Evolutionary conservation across 73 alveolate species (phyloP), one percentile per base, ranked within the genome.

Genomic region (Durusdinium trenchii): DNA sequence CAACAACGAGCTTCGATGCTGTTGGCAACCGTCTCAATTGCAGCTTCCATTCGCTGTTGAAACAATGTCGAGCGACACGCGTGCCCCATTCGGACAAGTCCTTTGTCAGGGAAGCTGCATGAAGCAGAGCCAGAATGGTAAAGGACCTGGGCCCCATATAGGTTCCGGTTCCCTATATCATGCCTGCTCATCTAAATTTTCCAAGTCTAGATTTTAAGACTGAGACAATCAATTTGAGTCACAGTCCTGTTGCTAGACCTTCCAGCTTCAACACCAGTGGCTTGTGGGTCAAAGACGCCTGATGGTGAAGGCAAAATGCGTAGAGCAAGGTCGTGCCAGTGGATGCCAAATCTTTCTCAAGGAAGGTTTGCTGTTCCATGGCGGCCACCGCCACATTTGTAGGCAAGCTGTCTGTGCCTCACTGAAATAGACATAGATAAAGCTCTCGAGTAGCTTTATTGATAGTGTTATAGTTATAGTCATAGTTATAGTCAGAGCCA

Each of bases 71-170:
- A 14, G 50, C 40, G 35, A 7, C 38, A 1, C 4, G 94, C 75
- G 40, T 84, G 94, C 30, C 57, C 94, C 94, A 84, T 84, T 30
- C 94, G 23, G 42, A 84, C 94, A 6, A 84, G 94, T 84, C 94
- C 94, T 84, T 75, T 0, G n/a, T n/a, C n/a, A n/a, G n/a, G n/a
- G n/a, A n/a, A n/a, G n/a, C n/a, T n/a, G n/a, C n/a, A n/a, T n/a
- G n/a, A n/a, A n/a, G n/a, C n/a, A n/a, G n/a, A n/a, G n/a, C n/a
- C n/a, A n/a, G n/a, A n/a, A n/a, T n/a, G n/a, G n/a, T n/a, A n/a
- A n/a, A n/a, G n/a, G n/a, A n/a, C n/a, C n/a, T n/a, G n/a, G n/a
- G n/a, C n/a, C n/a, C n/a, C n/a, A n/a, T n/a, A n/a, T n/a, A n/a
- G n/a, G n/a, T n/a, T n/a, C n/a, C n/a, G n/a, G n/a, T n/a, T n/a